Evolutionary conservation across 2,329 filamentous ascomycete genomes (phyloP), one percentile per base, ranked within the genome.

Genomic region (Colletotrichum sp.): DNA sequence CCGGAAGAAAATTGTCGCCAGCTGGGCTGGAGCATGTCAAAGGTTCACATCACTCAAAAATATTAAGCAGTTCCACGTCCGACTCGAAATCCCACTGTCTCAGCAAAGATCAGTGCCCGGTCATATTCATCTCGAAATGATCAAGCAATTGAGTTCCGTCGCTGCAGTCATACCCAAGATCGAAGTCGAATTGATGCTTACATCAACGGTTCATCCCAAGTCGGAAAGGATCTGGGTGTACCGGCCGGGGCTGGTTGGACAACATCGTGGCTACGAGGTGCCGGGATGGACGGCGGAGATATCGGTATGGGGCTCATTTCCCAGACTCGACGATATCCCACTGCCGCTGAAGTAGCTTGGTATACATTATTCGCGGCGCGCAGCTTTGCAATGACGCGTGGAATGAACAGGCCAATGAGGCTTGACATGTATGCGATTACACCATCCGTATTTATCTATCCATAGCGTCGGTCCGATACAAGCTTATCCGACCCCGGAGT

Each of bases 401-500:
- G 44, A 52, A 52, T 1, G 44, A 21, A 21, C 12, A 13, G 18
- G 28, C 36, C 49, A 59, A 59, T 59, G 3, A 57, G 39, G 28
- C 6, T 57, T 6, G 32, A 28, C 7, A 8, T 21, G 18, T 66
- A 73, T 55, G 44, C 64, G 44, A 36, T 64, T 73, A 73, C n/a
- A 49, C 44, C 63, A 57, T 63, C 55, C 63, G 68, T 70, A 70
- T 63, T 10, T 8, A n/a, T 70, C n/a, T 63, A 70, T 55, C 68
- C 57, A 26, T 13, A 49, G 5, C 26, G 16, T 63, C 68, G 68
- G 57, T 70, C 68, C 57, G 68, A 49, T 63, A 64, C 69, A 65
- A 28, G 59, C 69, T 52, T 55, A 63, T 65, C 69, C 59, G 69
- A 65, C 74, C 73, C 70, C 74, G 70, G 74, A 76, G 72, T 69